These are phyloP conservation scores for Curvularia lunata DNA, from an alignment of 2,329 filamentous ascomycete species.

Conservation along the genomic window DNA sequence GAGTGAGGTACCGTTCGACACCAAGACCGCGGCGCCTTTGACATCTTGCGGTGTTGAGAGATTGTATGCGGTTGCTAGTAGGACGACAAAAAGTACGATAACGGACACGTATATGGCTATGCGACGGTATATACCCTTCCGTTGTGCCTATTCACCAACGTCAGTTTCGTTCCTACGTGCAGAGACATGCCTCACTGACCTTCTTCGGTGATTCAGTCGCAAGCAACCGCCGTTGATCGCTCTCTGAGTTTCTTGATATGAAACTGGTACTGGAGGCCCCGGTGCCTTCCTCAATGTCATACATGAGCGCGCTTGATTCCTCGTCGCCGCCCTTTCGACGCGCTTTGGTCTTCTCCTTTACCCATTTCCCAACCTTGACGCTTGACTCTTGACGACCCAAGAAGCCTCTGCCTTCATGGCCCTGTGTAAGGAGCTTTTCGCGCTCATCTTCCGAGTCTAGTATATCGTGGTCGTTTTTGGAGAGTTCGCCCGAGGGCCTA, in stretches of 20 bases:
- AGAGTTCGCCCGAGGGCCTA: conserved; percentile 46
- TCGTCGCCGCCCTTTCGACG: conserved; percentile 58
- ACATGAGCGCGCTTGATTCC: conserved; percentile 80
- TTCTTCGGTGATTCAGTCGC: conserved; percentile 55
- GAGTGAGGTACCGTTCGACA: conserved; percentile 81
- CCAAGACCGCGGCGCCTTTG: conserved; percentile 43
- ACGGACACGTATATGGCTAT: conserved; percentile 54
- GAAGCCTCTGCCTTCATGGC: conserved; percentile 31
- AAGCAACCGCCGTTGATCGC: conserved; percentile 60
- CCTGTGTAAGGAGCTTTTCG: conserved; percentile 50
- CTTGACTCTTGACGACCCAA: conserved; percentile 38
- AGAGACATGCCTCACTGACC: conserved; percentile 23
- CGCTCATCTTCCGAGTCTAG: conserved; percentile 56
- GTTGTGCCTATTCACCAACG: conserved; percentile 26
- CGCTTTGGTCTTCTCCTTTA: conserved; percentile 35
- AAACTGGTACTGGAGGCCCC: conserved; percentile 62
- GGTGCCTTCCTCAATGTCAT: conserved; percentile 85
- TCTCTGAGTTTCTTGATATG: conserved; percentile 49
- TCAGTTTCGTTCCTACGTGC: conserved; percentile 47
- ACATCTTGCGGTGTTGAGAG: conserved; percentile 51
- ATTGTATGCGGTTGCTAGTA: conserved; percentile 63
- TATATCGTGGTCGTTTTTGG: conserved; percentile 48
- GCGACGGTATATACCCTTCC: conserved; percentile 50
- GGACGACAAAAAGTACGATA: conserved; percentile 59
- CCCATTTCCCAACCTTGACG: conserved; percentile 40